A percentile compares a stretch with the other conserved stretches of the same genome.
Evolutionary conservation across 306 rosid species (phyloP).

Genomic region (Glycyrrhiza uralensis): DNA sequence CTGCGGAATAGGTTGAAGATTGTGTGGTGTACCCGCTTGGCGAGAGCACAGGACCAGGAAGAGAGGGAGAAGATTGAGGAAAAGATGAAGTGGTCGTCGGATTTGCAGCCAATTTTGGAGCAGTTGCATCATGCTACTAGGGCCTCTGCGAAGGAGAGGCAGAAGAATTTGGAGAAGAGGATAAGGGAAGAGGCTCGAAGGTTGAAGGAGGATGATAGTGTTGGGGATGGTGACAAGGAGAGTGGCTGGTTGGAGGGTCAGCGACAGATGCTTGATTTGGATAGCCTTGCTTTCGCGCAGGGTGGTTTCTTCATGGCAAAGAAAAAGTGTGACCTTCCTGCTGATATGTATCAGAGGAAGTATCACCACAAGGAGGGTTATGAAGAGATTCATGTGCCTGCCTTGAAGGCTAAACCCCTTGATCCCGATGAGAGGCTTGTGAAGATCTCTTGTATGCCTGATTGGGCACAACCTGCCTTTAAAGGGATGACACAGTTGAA

Average conservation of each 20-base stretch:
- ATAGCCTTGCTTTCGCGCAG: slow-evolving; percentile 64
- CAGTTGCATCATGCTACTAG: slow-evolving; percentile 78
- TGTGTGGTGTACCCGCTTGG: slow-evolving; percentile 87
- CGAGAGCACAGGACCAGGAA: slow-evolving; percentile 72
- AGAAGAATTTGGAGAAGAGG: slow-evolving; percentile 77
- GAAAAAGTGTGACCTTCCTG: slow-evolving; percentile 66
- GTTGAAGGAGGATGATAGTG: slow-evolving; percentile 58
- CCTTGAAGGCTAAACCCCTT: slow-evolving; percentile 61
- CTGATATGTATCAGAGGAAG: slow-evolving; percentile 57
- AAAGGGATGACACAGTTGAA: slow-evolving; percentile 81
- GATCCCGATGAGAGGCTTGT: slow-evolving; percentile 58
- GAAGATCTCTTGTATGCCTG: slow-evolving; percentile 71
- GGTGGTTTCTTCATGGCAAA: slow-evolving; percentile 61
- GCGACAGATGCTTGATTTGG: slow-evolving; percentile 76
- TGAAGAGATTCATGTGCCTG: slow-evolving; percentile 85
- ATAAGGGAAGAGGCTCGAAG: slow-evolving; percentile 83
- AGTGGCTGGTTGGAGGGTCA: slow-evolving; percentile 71
- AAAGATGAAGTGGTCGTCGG: slow-evolving; percentile 62
- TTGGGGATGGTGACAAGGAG: slow-evolving; percentile 65
- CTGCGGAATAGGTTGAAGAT: slow-evolving; percentile 69
- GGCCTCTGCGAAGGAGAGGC: slow-evolving; percentile 81
- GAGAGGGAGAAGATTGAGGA: slow-evolving; percentile 75
- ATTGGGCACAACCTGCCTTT: slow-evolving; percentile 88
- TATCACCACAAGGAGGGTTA: slow-evolving; percentile 56
- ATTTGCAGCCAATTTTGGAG: slow-evolving; percentile 72